Evolutionary conservation across 192 early-diverging fungal genomes (phyloP), one percentile per base, ranked within the genome.

Genomic region (Backusella sp.): DNA sequence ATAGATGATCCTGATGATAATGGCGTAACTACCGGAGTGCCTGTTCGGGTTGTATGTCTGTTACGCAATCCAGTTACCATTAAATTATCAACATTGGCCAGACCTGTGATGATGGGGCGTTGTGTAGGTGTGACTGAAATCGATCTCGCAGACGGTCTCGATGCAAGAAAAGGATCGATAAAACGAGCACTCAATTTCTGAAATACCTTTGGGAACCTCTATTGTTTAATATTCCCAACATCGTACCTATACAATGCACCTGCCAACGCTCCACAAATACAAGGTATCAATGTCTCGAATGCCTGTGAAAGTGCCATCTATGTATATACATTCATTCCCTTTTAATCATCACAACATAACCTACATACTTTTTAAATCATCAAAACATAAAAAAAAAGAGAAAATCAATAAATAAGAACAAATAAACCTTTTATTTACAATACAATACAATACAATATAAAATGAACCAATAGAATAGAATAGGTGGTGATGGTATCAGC

Each of bases 201-300:
- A 12, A 87, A 9, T 9, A 83, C 11, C 28, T 41, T 34, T 26
- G 88, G 86, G 53, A 88, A 88, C 36, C 90, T 81, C 86, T 86
- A 90, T 42, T 80, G 77, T 68, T 85, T 88, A 19, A 86, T 84
- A 12, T 84, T 83, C 1, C 81, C 83, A 66, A 88, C 70, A 73
- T 88, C 83, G 4, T 79, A 80, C 56, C 85, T 78, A 79, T 90
- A 91, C 14, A 91, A 81, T 6, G 77, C 79, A 15, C 88, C 88
- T 1, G 84, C 77, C 21, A 90, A 70, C 11, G 88, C 32, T 28
- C 90, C 90, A 69, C 86, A 87, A 5, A 81, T 6, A 8, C 76
- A 76, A 12, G 87, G 79, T 17, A 82, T 80, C 6, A 87, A 56
- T 3, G 90, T 87, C 65, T 76, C 71, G 3, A 85, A 76, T 19